Base-by-base conservation (phyloP, 139 green algal species). In the Astrephomene gubernaculifera region DNA sequence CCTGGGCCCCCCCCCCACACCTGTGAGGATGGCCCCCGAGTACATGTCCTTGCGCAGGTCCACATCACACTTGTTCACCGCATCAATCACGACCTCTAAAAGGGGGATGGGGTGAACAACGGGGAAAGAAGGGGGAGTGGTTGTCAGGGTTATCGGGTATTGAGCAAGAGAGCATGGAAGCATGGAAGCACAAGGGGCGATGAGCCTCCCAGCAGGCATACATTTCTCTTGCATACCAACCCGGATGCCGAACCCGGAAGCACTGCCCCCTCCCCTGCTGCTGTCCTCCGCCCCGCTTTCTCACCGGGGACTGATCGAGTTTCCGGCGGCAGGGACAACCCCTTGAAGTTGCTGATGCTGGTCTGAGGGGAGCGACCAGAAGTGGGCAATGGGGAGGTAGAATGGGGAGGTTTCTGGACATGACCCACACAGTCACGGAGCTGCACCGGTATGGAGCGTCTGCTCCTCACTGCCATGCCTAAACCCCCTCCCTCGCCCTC, bases 31-130 rank as follows among this genome's bases (percentile, higher is more conserved):
- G 19, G 96, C 87, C 4, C 92, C 88, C 67, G 71, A 88, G 88
- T 95, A 98, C 57, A 98, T 88, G 53, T 98, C 96, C 73, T 95
- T 94, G 43, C 95, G 91, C 45, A 97, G 84, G 80, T 99, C 97
- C 69, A 97, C 91, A 79, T 99, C 97, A 25, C 93, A 96, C 39
- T 91, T 91, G 79, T 91, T 91, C 60, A 99, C 94, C 70, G 79
- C 89, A 19, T 98, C 94, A 64, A 95, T 65, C 5, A 97, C 89
- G 44, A 95, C 9, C 9, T 85, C 83, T 91, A 94, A 63, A 52
- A 2, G 33, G 49, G 14, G 17, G 49, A 12, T 25, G 49, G 14
- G 49, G 17, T 57, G 49, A 17, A 71, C 52, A n/a, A n/a, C n/a
- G n/a, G n/a, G n/a, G n/a, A n/a, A n/a, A n/a, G n/a, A n/a, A n/a